These are phyloP conservation scores for Malassezia pachydermatis DNA, from an alignment of 1,284 basidiomycete species.

Conservation along the genomic window DNA sequence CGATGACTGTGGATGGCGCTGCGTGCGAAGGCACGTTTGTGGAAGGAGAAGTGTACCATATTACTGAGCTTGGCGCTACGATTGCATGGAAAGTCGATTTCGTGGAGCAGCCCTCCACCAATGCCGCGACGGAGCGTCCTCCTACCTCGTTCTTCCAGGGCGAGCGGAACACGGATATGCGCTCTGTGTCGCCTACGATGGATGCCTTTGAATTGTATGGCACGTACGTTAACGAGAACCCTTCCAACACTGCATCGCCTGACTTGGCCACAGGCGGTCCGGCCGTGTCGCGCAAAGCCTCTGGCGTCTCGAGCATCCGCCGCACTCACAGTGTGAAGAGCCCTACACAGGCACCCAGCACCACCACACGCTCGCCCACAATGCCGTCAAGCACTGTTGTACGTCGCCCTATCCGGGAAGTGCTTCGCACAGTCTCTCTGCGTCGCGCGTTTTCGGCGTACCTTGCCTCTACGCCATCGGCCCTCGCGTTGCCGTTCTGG, in stretches of 20 bases:
- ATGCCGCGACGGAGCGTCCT: constrained; percentile 2
- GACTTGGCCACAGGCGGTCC: not conserved
- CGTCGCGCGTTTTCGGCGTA: constrained; percentile 8
- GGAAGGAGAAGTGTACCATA: constrained; percentile 14
- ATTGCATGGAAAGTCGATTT: constrained; percentile 18
- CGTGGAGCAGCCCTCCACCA: constrained; percentile 7
- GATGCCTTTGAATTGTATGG: constrained; percentile 11
- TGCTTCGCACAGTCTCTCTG: constrained; percentile 1
- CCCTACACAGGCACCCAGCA: not conserved
- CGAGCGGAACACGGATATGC: constrained; percentile 4
- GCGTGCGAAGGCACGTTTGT: constrained; percentile 15
- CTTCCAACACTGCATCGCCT: not conserved
- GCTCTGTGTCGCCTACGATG: constrained; percentile 9
- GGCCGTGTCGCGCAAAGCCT: not conserved
- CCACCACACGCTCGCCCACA: not conserved
- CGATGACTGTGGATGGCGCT: not conserved
- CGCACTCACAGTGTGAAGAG: not conserved
- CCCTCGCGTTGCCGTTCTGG: not conserved
- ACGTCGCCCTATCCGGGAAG: not conserved
- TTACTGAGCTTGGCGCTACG: constrained; percentile 12
- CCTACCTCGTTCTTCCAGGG: constrained; percentile 16
- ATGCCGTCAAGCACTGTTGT: not conserved
- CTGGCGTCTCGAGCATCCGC: not conserved
- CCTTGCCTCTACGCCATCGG: not conserved
- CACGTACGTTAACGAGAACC: constrained; percentile 3